phyloP scores from a whole-genome alignment of 2,329 filamentous ascomycete species.

The Fusarium odoratissimum region DNA sequence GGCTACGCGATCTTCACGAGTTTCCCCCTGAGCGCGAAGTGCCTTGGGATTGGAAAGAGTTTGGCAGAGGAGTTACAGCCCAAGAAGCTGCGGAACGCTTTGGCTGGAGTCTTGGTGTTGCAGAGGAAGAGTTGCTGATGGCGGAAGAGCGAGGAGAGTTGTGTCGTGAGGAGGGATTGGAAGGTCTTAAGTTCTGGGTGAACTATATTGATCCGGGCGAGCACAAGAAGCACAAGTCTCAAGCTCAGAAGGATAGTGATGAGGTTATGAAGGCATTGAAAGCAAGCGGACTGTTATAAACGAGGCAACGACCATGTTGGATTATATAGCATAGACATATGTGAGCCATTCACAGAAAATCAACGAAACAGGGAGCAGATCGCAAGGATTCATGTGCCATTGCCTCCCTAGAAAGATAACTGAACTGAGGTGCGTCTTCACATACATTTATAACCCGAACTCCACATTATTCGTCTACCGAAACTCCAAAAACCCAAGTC shows the following conservation, averaged over 20 bases:
- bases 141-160: constrained; percentile 89
- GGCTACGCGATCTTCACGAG: constrained; percentile 79
- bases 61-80: constrained; percentile 87
- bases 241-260: constrained; percentile 52
- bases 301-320: background rate
- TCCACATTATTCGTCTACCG: constrained; percentile 17
- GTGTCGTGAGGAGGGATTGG: constrained; percentile 91
- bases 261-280: constrained; percentile 57
- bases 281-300: constrained; percentile 51
- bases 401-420: background rate
- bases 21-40: constrained; percentile 73
- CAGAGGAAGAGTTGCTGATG: constrained; percentile 96
- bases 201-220: constrained; percentile 72
- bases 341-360: background rate
- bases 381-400: background rate
- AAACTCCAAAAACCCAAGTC: constrained; percentile 25
- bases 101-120: constrained; percentile 97
- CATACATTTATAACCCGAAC: constrained; percentile 6
- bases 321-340: constrained; percentile 20
- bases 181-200: constrained; percentile 93
- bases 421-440: constrained; percentile 5
- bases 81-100: constrained; percentile 91
- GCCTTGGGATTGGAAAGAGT: constrained; percentile 79
- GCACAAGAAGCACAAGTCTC: constrained; percentile 45
- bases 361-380: background rate